phyloP scores from a whole-genome alignment of 331 rosid species.

The Stylosanthes scabra region DNA sequence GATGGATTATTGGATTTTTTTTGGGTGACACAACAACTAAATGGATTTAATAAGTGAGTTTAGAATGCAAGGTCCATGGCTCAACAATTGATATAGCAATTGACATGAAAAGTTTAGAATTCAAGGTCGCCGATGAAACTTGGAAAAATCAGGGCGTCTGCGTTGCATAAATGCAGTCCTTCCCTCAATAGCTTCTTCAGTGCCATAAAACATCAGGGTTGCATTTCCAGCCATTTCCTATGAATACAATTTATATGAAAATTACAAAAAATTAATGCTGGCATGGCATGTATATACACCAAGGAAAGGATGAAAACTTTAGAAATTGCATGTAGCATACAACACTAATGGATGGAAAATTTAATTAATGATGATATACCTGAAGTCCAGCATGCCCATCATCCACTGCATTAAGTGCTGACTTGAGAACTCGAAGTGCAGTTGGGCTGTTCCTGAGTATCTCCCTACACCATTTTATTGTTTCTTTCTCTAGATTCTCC shows the following conservation, averaged over 20 bases:
- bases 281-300: neutral
- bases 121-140: conserved; percentile 75
- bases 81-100: conserved; percentile 24
- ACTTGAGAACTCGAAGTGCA: conserved; percentile 83
- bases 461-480: conserved; percentile 88
- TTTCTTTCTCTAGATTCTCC: conserved; percentile 79
- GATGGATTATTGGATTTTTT: no score
- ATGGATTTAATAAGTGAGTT: neutral
- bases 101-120: neutral
- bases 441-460: conserved; percentile 90
- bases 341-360: conserved; percentile 5
- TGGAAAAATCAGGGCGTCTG: conserved; percentile 79
- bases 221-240: conserved; percentile 91
- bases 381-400: conserved; percentile 96
- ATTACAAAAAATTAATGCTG: neutral
- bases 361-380: conserved; percentile 46
- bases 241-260: conserved; percentile 46
- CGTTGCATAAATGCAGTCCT: conserved; percentile 76
- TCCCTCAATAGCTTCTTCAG: conserved; percentile 90
- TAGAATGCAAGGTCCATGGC: conserved; percentile 9
- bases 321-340: neutral
- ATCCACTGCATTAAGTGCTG: conserved; percentile 88
- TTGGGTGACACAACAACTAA: no score
- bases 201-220: conserved; percentile 85
- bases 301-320: neutral